Percentiles rank a stretch among this genome's conserved stretches.
These are phyloP conservation scores for Echria macrotheca DNA, from an alignment of 495 filamentous ascomycete species.

Conservation along the genomic window DNA sequence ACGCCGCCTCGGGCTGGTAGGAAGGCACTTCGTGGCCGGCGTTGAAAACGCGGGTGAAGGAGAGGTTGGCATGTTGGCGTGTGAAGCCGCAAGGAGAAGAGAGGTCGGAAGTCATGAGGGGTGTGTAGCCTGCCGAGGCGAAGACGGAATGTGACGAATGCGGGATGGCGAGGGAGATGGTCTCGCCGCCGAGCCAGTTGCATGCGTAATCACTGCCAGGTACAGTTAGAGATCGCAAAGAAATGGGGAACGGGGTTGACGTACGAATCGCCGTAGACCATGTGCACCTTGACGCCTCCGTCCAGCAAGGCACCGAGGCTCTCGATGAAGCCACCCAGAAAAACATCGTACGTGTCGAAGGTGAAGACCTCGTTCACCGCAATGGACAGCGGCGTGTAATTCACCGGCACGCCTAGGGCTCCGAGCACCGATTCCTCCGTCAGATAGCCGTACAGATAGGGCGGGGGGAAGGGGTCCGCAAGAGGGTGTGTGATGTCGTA, in stretches of 20 bases:
- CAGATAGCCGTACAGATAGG: slow-evolving; percentile 54
- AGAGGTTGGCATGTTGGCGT: slow-evolving; percentile 53
- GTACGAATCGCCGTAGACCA: slow-evolving; percentile 52
- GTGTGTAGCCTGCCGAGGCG: slow-evolving; percentile 37
- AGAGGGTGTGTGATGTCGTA: slow-evolving; percentile 54
- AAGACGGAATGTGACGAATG: slow-evolving; percentile 25
- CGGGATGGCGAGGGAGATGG: slow-evolving; percentile 46
- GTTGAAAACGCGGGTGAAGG: slow-evolving; percentile 59
- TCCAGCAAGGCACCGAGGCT: slow-evolving; percentile 46
- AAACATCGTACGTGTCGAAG: slow-evolving; percentile 42
- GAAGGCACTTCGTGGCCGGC: slow-evolving; percentile 65
- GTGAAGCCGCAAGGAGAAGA: too few species aligned
- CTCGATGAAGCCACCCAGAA: slow-evolving; percentile 37
- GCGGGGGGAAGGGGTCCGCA: slow-evolving; percentile 58
- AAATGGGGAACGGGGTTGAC: slow-evolving; percentile 34
- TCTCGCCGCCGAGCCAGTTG: slow-evolving; percentile 58
- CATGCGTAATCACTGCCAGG: slow-evolving; percentile 51
- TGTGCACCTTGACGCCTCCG: slow-evolving; percentile 55
- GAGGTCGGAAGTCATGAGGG: background rate
- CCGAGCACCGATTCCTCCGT: slow-evolving; percentile 52
- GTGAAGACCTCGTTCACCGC: slow-evolving; percentile 49
- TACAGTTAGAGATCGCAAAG: slow-evolving; percentile 41
- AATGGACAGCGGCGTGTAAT: slow-evolving; percentile 51
- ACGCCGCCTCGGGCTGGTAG: slow-evolving; percentile 59
- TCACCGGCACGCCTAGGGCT: slow-evolving; percentile 60